Percentiles rank a stretch among this genome's conserved stretches.
Evolutionary conservation across 352 stramenopile species (phyloP).

Genomic region (Phytophthora macrochlamydospora): DNA sequence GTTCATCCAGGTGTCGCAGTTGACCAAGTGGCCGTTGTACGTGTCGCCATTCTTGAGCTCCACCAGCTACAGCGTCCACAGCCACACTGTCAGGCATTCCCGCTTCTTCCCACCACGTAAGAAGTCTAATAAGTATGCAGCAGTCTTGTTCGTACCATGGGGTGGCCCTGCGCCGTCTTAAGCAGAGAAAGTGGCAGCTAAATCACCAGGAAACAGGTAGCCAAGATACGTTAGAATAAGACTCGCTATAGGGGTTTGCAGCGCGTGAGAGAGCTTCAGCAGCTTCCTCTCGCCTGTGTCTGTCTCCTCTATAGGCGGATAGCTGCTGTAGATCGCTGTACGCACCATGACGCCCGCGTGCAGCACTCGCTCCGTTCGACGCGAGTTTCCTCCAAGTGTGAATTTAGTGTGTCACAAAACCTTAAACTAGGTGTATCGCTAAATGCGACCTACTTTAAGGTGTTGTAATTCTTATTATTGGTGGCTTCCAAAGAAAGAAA

Average conservation of each 20-base stretch:
- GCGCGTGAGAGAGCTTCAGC: not conserved
- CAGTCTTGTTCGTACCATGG: slow-evolving; percentile 71
- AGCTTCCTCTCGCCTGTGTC: not conserved
- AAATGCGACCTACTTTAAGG: too few species aligned
- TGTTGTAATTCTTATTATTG: too few species aligned
- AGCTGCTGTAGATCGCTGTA: not conserved
- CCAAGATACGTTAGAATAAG: slow-evolving; percentile 23
- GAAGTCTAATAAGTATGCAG: too few species aligned
- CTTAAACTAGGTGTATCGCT: too few species aligned
- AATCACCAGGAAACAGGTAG: slow-evolving; percentile 6
- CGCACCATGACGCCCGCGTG: slow-evolving; percentile 28
- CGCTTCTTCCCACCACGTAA: not conserved
- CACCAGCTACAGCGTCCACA: slow-evolving; percentile 80
- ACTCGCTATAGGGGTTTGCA: slow-evolving; percentile 4
- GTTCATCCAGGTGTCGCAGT: slow-evolving; percentile 99
- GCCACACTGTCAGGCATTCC: slow-evolving; percentile 3
- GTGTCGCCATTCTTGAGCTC: slow-evolving; percentile 99
- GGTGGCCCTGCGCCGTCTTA: slow-evolving; percentile 94
- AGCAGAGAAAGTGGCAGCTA: slow-evolving; percentile 96
- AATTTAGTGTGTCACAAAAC: too few species aligned
- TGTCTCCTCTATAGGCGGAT: not conserved
- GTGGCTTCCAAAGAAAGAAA: slow-evolving; percentile 18
- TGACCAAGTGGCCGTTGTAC: slow-evolving; percentile 98
- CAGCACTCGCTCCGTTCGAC: slow-evolving; percentile 12
- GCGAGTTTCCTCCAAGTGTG: too few species aligned